Conservation (phyloP, 1,139 yeast genomes). For the Geotrichum carabidarum region DNA sequence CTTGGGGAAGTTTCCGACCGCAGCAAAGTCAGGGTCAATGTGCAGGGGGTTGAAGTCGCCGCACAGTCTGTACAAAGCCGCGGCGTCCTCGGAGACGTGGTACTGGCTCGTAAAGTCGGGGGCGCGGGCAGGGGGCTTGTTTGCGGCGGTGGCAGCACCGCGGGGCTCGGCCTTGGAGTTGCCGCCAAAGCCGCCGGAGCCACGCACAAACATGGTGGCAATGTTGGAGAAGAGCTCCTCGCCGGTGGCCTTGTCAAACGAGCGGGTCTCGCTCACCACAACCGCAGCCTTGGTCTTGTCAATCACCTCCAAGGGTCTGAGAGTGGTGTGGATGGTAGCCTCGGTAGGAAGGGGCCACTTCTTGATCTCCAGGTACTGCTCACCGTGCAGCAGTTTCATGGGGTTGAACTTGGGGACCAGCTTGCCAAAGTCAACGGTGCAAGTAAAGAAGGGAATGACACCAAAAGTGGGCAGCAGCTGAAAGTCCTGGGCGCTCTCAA, state of each 20-base stretch:
- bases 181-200: slow-evolving; percentile 55
- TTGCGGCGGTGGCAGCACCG: slow-evolving; percentile 57
- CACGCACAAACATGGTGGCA: slow-evolving; percentile 81
- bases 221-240: slow-evolving; percentile 73
- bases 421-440: slow-evolving; percentile 50
- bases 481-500: slow-evolving; percentile 73
- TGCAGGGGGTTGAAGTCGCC: slow-evolving; percentile 96
- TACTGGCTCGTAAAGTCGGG: slow-evolving; percentile 66
- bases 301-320: slow-evolving; percentile 64
- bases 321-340: slow-evolving; percentile 54
- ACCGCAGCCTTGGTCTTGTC: slow-evolving; percentile 90
- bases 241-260: slow-evolving; percentile 65
- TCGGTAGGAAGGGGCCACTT: slow-evolving; percentile 74
- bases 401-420: slow-evolving; percentile 82
- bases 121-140: slow-evolving; percentile 55
- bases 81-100: slow-evolving; percentile 67
- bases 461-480: slow-evolving; percentile 92
- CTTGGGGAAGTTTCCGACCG: slow-evolving; percentile 75
- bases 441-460: slow-evolving; percentile 67
- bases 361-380: slow-evolving; percentile 78
- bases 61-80: slow-evolving; percentile 83
- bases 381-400: slow-evolving; percentile 82
- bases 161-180: slow-evolving; percentile 52
- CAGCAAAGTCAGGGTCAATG: slow-evolving; percentile 86
- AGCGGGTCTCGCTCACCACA: slow-evolving; percentile 68